Evolutionary conservation across 768 basidiomycete genomes (phyloP), one percentile per base, ranked within the genome.

Genomic region (Leccinum broughii): DNA sequence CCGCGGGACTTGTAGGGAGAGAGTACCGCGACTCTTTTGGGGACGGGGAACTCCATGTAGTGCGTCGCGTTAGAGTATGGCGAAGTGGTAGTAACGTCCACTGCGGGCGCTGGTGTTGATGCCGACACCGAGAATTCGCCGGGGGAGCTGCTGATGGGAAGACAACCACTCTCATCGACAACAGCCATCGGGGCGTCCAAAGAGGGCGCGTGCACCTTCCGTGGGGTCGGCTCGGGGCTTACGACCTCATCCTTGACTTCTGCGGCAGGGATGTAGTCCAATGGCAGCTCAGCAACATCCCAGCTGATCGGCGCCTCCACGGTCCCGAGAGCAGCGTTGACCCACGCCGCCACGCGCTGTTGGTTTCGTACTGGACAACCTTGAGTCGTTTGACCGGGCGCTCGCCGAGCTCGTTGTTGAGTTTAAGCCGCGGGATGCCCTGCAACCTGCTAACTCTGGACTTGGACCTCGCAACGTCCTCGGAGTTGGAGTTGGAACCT

Each of bases 241-340:
- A 57, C 17, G 39, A 37, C 26, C 20, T 55, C 57, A 0, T 57
- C 20, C 44, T 46, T 46, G 44, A 46, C 20, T 22, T 11, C 20
- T 54, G 1, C 62, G 57, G 22, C 41, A 30, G n/a, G 54, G 39
- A 63, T 52, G 10, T 55, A 37, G 34, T 69, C 54, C n/a, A 35
- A 5, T 35, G 34, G 34, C 13, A 55, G 3, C 51, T 62, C 63
- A 4, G 48, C 58, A 35, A 14, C 13, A 14, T 59, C 58, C 68
- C 68, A 70, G 55, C 49, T 22, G 39, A 72, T 50, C 3, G 68
- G 60, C 3, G 71, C 72, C 4, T 61, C 10, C 4, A 56, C 55
- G 0, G 72, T 72, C 50, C 61, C 72, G 6, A 72, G 68, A 1
- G 70, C 66, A 3, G 60, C 60, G 17, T 72, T 72, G 26, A 72